Percentiles rank a stretch among this genome's conserved stretches.
Conservation (phyloP, 768 basidiomycete genomes). For the Lyophyllum decastes region DNA sequence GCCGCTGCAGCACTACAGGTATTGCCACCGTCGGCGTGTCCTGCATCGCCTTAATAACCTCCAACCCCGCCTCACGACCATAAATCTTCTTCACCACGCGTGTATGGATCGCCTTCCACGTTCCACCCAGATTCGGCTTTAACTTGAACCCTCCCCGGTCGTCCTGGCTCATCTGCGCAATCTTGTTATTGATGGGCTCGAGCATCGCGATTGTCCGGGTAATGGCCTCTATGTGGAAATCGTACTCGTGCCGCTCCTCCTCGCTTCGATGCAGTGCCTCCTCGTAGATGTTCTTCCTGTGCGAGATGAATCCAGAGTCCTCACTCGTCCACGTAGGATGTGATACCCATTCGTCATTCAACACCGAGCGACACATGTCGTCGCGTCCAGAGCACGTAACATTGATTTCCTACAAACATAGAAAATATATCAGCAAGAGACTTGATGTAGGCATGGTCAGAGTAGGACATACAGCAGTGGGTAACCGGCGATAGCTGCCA, state of each 20-base stretch:
- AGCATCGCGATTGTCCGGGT: slow-evolving; percentile 87
- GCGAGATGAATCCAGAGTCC: slow-evolving; percentile 86
- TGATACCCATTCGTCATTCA: slow-evolving; percentile 99
- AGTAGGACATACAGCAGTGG: slow-evolving; percentile 61
- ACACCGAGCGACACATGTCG: slow-evolving; percentile 92
- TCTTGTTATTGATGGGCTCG: slow-evolving; percentile 90
- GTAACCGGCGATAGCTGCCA: slow-evolving; percentile 90
- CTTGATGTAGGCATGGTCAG: background rate
- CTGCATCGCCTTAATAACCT: slow-evolving; percentile 87
- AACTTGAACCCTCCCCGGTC: slow-evolving; percentile 83
- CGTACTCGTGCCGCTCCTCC: slow-evolving; percentile 98
- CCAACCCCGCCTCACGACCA: slow-evolving; percentile 79
- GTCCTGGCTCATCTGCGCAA: slow-evolving; percentile 73
- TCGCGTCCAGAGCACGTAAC: slow-evolving; percentile 94
- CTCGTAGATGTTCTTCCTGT: slow-evolving; percentile 95
- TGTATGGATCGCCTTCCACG: slow-evolving; percentile 88
- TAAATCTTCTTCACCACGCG: slow-evolving; percentile 97
- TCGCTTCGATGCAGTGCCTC: slow-evolving; percentile 96
- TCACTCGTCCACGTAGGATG: slow-evolving; percentile 96
- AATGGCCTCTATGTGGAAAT: slow-evolving; percentile 97
- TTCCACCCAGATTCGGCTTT: slow-evolving; percentile 86
- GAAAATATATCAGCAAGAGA: background rate
- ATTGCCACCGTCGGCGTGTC: slow-evolving; percentile 88
- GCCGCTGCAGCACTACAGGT: slow-evolving; percentile 82
- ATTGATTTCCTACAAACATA: slow-evolving; percentile 68